Conservation (phyloP, 768 basidiomycete genomes). For the Panellus pusillus region DNA sequence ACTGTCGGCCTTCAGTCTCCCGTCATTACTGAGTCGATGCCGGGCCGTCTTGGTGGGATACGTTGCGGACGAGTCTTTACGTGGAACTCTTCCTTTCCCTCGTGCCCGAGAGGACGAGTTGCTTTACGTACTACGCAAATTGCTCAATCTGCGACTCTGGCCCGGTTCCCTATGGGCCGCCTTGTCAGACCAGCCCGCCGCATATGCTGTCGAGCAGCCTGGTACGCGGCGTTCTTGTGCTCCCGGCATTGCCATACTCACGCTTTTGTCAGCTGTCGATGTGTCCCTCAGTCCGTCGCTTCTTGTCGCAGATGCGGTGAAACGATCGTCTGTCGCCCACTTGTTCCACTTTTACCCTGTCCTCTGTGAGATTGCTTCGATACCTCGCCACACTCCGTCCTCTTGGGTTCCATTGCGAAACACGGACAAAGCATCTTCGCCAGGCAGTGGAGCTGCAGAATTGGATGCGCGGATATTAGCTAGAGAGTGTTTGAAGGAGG, state of each 20-base stretch:
- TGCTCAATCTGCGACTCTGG: slow-evolving; percentile 73
- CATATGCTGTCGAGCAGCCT: slow-evolving; percentile 55
- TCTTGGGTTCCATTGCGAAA: slow-evolving; percentile 50
- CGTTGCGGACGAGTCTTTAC: slow-evolving; percentile 79
- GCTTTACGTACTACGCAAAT: slow-evolving; percentile 76
- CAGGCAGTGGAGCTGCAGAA: slow-evolving; percentile 35
- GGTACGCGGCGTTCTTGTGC: slow-evolving; percentile 37
- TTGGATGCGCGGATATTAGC: slow-evolving; percentile 68
- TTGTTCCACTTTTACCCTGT: slow-evolving; percentile 86
- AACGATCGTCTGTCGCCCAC: slow-evolving; percentile 76
- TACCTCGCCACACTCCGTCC: slow-evolving; percentile 65
- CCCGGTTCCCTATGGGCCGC: slow-evolving; percentile 78
- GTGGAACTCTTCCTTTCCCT: slow-evolving; percentile 88
- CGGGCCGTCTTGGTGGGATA: slow-evolving; percentile 65
- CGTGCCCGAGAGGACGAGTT: slow-evolving; percentile 88
- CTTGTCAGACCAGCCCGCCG: slow-evolving; percentile 61
- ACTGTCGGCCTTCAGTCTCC: slow-evolving; percentile 71
- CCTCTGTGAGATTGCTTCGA: slow-evolving; percentile 76
- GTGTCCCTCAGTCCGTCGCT: slow-evolving; percentile 45
- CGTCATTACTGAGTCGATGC: slow-evolving; percentile 78
- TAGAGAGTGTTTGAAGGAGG: slow-evolving; percentile 61
- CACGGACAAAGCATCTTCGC: slow-evolving; percentile 18
- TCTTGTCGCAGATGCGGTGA: slow-evolving; percentile 69
- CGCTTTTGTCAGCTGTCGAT: slow-evolving; percentile 37
- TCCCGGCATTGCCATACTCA: not conserved